Percentiles rank a stretch among this genome's conserved stretches.
Evolutionary conservation across 371 early-diverging fungal species (phyloP).

Genomic region (Mortierella sp.): DNA sequence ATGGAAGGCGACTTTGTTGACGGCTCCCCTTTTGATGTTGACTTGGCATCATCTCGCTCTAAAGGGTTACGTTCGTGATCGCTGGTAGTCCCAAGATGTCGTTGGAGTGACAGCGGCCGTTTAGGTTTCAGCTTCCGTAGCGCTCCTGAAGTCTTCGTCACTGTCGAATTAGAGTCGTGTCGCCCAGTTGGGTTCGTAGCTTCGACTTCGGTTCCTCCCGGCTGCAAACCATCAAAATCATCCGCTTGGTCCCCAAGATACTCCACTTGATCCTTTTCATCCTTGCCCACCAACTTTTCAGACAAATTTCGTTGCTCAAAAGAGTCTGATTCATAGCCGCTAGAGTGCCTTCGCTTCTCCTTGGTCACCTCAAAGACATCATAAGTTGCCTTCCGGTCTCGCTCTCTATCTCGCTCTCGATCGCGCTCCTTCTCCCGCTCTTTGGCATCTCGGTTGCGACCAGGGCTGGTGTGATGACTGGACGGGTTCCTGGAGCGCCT

Average conservation of each 20-base stretch:
- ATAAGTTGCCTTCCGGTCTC: conserved; percentile 32
- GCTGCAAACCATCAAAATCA: not conserved
- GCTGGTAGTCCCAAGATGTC: not conserved
- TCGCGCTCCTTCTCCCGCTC: conserved; percentile 54
- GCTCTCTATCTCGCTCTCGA: conserved; percentile 38
- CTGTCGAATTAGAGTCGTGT: not conserved
- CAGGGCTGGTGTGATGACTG: conserved; percentile 28
- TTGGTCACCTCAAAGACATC: conserved; percentile 22
- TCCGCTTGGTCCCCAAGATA: not conserved
- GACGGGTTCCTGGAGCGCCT: conserved; percentile 22
- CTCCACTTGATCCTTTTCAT: conserved; percentile 18
- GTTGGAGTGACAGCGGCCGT: conserved; percentile 25
- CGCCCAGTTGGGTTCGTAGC: not conserved
- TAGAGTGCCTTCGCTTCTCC: conserved; percentile 2
- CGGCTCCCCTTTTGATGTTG: not conserved
- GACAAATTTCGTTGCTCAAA: not conserved
- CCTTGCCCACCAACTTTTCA: not conserved
- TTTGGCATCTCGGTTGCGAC: conserved; percentile 33
- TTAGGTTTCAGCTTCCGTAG: conserved; percentile 41
- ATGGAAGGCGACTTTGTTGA: conserved; percentile 16
- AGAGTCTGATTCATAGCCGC: conserved; percentile 31
- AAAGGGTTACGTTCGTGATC: conserved; percentile 14
- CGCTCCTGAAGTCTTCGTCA: conserved; percentile 9
- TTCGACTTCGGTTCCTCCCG: conserved; percentile 1
- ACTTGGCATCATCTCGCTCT: not conserved